Conservation (phyloP, 495 filamentous ascomycete genomes). For the Trichoderma gamsii region DNA sequence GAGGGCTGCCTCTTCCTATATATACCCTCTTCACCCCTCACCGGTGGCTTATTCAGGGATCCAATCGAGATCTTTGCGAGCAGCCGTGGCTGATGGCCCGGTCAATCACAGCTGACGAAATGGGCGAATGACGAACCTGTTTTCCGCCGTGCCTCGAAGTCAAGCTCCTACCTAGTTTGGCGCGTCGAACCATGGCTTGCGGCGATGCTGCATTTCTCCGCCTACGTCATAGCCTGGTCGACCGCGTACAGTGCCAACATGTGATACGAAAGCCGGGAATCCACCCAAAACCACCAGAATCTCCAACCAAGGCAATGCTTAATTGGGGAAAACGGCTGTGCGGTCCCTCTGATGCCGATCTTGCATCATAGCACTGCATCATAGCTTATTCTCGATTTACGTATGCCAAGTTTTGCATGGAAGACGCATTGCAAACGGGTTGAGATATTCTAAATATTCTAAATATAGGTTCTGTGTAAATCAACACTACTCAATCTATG, state of each 20-base stretch:
- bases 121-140: neutral
- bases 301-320: neutral
- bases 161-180: neutral
- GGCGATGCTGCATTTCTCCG: neutral
- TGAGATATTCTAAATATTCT: neutral
- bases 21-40: neutral
- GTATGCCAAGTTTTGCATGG: neutral
- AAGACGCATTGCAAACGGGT: no score
- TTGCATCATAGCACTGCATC: conserved; percentile 14
- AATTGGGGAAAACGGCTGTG: neutral
- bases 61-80: neutral
- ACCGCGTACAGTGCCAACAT: neutral
- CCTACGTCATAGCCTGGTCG: neutral
- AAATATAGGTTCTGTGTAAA: no score
- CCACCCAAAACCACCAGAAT: neutral
- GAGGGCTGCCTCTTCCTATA: neutral
- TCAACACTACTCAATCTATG: no score
- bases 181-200: neutral
- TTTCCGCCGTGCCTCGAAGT: neutral
- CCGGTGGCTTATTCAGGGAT: neutral
- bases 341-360: conserved; percentile 7
- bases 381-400: neutral
- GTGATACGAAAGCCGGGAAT: neutral
- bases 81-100: neutral
- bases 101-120: neutral